A percentile compares a stretch with the other conserved stretches of the same genome.
Evolutionary conservation across 257 asterid genomes (phyloP).

Genomic region (Haberlea rhodopensis): DNA sequence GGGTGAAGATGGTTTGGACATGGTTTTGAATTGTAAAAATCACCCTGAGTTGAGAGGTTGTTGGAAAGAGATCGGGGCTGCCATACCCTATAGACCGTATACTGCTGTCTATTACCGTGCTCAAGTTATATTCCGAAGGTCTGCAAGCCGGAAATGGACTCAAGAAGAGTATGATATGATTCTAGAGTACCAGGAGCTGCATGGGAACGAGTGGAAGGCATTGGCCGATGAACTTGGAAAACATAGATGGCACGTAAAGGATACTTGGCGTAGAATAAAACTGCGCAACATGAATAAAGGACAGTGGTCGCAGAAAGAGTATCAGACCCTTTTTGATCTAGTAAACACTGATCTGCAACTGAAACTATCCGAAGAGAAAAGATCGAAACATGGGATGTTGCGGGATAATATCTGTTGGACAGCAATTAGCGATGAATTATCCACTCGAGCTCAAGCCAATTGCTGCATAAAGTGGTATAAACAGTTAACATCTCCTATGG

Average conservation of each 20-base stretch:
- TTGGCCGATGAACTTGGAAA: conserved; percentile 51
- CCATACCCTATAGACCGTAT: conserved; percentile 47
- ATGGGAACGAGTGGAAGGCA: conserved; percentile 46
- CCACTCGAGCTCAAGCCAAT: conserved; percentile 31
- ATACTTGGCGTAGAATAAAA: conserved; percentile 47
- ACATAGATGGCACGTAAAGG: conserved; percentile 43
- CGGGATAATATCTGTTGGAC: conserved; percentile 50
- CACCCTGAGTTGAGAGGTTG: conserved; percentile 38
- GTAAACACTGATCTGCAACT: conserved; percentile 44
- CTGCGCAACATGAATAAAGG: conserved; percentile 35
- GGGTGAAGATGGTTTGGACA: conserved; percentile 48
- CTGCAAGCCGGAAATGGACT: conserved; percentile 43
- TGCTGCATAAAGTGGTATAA: conserved; percentile 49
- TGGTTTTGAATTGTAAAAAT: conserved; percentile 36
- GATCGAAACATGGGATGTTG: conserved; percentile 51
- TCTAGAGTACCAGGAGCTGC: conserved; percentile 28
- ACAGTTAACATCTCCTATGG: conserved; percentile 48
- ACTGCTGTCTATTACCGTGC: conserved; percentile 37
- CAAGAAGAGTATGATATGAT: conserved; percentile 41
- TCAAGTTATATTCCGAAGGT: conserved; percentile 41
- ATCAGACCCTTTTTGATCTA: conserved; percentile 44
- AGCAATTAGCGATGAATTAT: conserved; percentile 43
- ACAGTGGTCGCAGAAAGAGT: conserved; percentile 49
- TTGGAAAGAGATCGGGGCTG: conserved; percentile 44
- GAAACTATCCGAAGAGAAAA: conserved; percentile 40